Evolutionary conservation across 352 stramenopile species (phyloP).

Genomic region (Peronosclerospora sorghi): DNA sequence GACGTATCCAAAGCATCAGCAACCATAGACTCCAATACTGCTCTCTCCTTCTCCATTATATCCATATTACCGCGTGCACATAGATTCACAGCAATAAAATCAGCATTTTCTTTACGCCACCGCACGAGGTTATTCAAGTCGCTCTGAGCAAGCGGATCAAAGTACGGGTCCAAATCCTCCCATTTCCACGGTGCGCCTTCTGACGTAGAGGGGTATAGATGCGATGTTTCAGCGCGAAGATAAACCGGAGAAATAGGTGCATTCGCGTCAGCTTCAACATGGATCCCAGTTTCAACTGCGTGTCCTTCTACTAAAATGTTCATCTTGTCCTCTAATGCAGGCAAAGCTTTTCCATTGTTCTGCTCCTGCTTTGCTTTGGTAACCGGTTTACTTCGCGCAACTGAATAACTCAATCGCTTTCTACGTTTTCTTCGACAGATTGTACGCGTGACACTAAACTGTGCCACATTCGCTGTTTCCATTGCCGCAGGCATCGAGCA

Average conservation of each 20-base stretch:
- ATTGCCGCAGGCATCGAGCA: slow-evolving; percentile 1
- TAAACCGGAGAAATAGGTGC: slow-evolving; percentile 33
- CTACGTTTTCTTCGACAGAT: slow-evolving; percentile 29
- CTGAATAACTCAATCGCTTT: slow-evolving; percentile 31
- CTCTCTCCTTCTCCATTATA: slow-evolving; percentile 19
- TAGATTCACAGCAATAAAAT: slow-evolving; percentile 39
- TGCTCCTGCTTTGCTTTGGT: slow-evolving; percentile 10
- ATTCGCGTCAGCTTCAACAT: neutral
- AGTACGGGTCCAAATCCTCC: slow-evolving; percentile 49
- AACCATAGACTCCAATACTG: slow-evolving; percentile 33
- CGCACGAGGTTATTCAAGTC: slow-evolving; percentile 44
- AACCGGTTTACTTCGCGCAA: slow-evolving; percentile 7
- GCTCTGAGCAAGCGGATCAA: slow-evolving; percentile 32
- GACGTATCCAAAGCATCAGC: slow-evolving; percentile 25
- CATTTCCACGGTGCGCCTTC: slow-evolving; percentile 45
- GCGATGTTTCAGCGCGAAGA: slow-evolving; percentile 24
- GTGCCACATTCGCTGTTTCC: slow-evolving; percentile 5
- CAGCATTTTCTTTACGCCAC: slow-evolving; percentile 41
- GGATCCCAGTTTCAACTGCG: slow-evolving; percentile 1
- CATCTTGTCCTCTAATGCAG: slow-evolving; percentile 16
- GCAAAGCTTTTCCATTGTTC: slow-evolving; percentile 4
- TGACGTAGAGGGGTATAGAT: slow-evolving; percentile 27
- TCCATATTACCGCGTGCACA: slow-evolving; percentile 4
- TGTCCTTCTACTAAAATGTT: slow-evolving; percentile 13
- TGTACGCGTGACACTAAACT: neutral